Conservation (phyloP, 140 eudicot species). For the Artemisia princeps region DNA sequence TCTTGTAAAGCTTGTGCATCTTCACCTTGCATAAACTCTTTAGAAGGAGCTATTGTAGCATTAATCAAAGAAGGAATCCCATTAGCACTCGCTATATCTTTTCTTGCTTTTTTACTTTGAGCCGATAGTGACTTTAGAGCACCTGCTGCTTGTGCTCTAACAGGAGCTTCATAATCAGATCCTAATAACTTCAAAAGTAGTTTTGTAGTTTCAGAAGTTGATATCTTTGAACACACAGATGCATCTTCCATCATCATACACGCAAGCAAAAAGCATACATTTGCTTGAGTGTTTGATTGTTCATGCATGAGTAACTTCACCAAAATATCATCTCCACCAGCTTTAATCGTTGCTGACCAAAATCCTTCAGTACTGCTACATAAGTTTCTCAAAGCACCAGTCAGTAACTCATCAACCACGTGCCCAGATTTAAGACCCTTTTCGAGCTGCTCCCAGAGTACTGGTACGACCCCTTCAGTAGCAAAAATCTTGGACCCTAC, state of each 20-base stretch:
- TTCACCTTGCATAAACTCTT: slow-evolving; percentile 98
- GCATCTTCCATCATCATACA: slow-evolving; percentile 96
- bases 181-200: slow-evolving; percentile 80
- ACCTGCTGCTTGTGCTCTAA: slow-evolving; percentile 93
- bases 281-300: slow-evolving; percentile 73
- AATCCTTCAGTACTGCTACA: slow-evolving; percentile 88
- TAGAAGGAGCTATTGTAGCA: slow-evolving; percentile 99
- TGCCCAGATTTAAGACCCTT: slow-evolving; percentile 79
- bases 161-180: slow-evolving; percentile 79
- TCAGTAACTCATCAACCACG: slow-evolving; percentile 68
- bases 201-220: slow-evolving; percentile 71
- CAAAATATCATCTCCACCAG: slow-evolving; percentile 82
- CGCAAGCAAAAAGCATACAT: slow-evolving; percentile 90
- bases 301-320: slow-evolving; percentile 72
- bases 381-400: slow-evolving; percentile 87
- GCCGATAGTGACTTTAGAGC: slow-evolving; percentile 95
- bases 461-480: slow-evolving; percentile 99
- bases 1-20: slow-evolving; percentile 96
- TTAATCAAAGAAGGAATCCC: slow-evolving; percentile 94
- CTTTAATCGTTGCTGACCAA: slow-evolving; percentile 79
- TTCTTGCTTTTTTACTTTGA: slow-evolving; percentile 84
- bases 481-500: slow-evolving; percentile 95
- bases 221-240: slow-evolving; percentile 66
- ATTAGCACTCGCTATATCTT: slow-evolving; percentile 63
- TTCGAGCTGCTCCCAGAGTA: slow-evolving; percentile 76